A percentile compares a stretch with the other conserved stretches of the same genome.
These are phyloP conservation scores for Hippophae rhamnoides DNA, from an alignment of 306 rosid genomes.

Conservation along the genomic window DNA sequence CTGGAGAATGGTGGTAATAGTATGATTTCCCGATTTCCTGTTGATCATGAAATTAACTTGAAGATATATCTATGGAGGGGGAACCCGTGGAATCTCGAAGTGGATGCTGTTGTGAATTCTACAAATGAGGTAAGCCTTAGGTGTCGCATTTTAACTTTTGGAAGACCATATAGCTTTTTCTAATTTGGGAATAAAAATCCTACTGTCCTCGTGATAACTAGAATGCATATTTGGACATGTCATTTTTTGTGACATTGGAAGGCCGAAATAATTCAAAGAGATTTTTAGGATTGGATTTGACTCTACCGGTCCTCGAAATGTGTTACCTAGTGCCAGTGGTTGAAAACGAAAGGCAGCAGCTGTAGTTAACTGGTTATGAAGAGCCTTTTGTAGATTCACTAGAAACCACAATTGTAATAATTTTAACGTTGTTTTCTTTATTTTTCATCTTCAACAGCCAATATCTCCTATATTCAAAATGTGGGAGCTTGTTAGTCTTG, in stretches of 20 bases:
- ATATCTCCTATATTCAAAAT: too few species aligned
- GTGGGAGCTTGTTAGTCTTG: too few species aligned
- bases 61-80: constrained; percentile 97
- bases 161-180: background rate
- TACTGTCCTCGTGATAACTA: background rate
- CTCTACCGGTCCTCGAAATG: too few species aligned
- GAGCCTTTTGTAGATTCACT: background rate
- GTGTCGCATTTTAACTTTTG: background rate
- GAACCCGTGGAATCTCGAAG: constrained; percentile 94
- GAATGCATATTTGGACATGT: background rate
- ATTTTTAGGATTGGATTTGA: background rate
- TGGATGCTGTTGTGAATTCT: constrained; percentile 95
- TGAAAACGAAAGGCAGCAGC: too few species aligned
- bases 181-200: background rate
- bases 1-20: constrained; percentile 32
- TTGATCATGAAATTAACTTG: constrained; percentile 68
- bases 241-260: background rate
- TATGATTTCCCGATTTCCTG: constrained; percentile 66
- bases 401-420: background rate
- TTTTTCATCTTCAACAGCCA: too few species aligned
- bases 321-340: too few species aligned
- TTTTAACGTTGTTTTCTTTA: too few species aligned
- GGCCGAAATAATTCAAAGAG: too few species aligned
- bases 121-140: constrained; percentile 71
- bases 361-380: too few species aligned